A percentile compares a stretch with the other conserved stretches of the same genome.
These are phyloP conservation scores for Xanthoconium separans DNA, from an alignment of 1,284 basidiomycete species.

Conservation along the genomic window DNA sequence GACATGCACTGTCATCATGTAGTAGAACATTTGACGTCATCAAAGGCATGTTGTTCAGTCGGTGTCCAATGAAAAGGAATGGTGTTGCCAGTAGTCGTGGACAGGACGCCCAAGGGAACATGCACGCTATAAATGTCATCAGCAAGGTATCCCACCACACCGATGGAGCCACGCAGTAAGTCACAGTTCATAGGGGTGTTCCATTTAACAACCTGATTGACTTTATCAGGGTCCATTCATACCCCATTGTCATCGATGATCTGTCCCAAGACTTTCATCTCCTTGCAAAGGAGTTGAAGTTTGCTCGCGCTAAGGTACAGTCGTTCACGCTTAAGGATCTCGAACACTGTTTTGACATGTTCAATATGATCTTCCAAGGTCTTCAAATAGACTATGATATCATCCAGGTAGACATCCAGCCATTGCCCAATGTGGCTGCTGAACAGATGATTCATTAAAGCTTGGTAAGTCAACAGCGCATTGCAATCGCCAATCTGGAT, in stretches of 20 bases:
- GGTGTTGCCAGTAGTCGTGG: background rate
- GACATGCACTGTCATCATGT: too few relatives aligned
- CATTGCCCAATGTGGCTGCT: constrained; percentile 17
- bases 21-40: background rate
- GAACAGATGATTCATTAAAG: constrained; percentile 35
- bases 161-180: background rate
- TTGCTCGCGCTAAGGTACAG: background rate
- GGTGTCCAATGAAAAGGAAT: background rate
- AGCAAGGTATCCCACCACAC: background rate
- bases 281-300: background rate
- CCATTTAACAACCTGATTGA: background rate
- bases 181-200: background rate
- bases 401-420: constrained; percentile 31
- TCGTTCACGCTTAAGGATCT: background rate
- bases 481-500: constrained; percentile 37
- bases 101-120: background rate
- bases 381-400: constrained; percentile 31
- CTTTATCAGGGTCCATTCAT: background rate
- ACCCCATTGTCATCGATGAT: background rate
- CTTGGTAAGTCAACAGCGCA: constrained; percentile 24
- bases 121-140: background rate
- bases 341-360: background rate
- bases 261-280: background rate
- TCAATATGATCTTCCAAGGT: background rate
- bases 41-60: background rate